Percentiles rank a stretch among this genome's conserved stretches.
These are phyloP conservation scores for Epichloe sibirici DNA, from an alignment of 2,329 filamentous ascomycete genomes.

Conservation along the genomic window DNA sequence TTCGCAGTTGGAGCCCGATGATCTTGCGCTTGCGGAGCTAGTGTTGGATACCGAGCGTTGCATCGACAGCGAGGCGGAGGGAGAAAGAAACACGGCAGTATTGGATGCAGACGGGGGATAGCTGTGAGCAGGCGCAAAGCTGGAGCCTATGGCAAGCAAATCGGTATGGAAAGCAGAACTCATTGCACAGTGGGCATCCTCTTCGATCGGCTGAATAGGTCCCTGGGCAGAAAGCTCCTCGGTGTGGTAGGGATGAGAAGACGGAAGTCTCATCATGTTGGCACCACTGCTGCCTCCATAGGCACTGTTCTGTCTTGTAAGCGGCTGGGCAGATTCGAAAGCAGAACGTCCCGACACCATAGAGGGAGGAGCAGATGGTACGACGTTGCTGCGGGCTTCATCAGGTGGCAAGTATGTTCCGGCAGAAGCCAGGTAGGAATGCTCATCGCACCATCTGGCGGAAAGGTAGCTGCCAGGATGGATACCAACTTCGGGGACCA, in stretches of 20 bases:
- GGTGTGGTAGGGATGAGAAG: constrained; percentile 22
- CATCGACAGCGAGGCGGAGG: constrained; percentile 20
- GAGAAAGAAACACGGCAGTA: background rate
- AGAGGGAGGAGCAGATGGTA: constrained; percentile 26
- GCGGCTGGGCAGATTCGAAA: constrained; percentile 24
- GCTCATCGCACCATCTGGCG: constrained; percentile 16
- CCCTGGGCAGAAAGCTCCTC: constrained; percentile 13
- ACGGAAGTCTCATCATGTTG: constrained; percentile 27
- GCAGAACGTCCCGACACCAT: constrained; percentile 29
- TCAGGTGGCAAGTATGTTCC: constrained; percentile 12
- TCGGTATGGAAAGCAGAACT: constrained; percentile 17
- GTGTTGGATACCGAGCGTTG: constrained; percentile 35
- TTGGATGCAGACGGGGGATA: constrained; percentile 15
- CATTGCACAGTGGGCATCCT: constrained; percentile 15
- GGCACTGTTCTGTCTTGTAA: constrained; percentile 32
- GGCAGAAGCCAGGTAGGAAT: constrained; percentile 15
- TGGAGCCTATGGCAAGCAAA: constrained; percentile 26
- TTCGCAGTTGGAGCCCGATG: constrained; percentile 30
- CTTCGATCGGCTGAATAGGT: constrained; percentile 7
- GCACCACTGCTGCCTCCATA: constrained; percentile 19
- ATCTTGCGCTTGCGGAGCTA: constrained; percentile 29
- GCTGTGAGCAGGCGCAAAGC: constrained; percentile 15
- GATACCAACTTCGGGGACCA: constrained; percentile 22
- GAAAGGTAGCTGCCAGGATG: constrained; percentile 26
- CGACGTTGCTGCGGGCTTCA: constrained; percentile 14